These are phyloP conservation scores for Mercurialis annua DNA, from an alignment of 345 rosid species.

Conservation along the genomic window DNA sequence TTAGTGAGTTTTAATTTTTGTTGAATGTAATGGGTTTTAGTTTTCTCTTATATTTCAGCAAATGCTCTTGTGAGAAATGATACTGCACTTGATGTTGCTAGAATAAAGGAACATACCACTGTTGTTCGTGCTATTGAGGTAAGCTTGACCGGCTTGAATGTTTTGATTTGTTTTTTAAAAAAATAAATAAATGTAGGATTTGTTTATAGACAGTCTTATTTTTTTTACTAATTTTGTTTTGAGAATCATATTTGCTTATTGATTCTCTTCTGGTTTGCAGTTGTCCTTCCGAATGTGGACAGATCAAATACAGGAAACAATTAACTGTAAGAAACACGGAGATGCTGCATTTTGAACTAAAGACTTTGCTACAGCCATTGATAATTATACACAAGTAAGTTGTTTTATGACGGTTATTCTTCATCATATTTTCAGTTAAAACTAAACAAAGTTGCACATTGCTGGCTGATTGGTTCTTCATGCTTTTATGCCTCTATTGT, in stretches of 20 bases:
- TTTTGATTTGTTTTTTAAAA: constrained; percentile 5
- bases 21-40: constrained; percentile 11
- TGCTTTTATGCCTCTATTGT: no score
- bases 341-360: constrained; percentile 39
- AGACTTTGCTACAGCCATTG: constrained; percentile 36
- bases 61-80: constrained; percentile 77
- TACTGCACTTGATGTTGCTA: constrained; percentile 83
- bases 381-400: constrained; percentile 67
- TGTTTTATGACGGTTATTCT: not conserved
- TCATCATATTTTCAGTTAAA: not conserved
- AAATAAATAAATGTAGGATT: no score
- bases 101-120: constrained; percentile 61
- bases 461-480: no score
- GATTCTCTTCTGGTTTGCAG: constrained; percentile 26
- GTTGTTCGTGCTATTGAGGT: constrained; percentile 89
- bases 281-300: constrained; percentile 94
- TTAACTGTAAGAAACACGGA: constrained; percentile 69
- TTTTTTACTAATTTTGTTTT: not conserved
- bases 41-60: constrained; percentile 43
- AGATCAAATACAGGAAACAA: constrained; percentile 86
- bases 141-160: constrained; percentile 5
- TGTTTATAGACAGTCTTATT: not conserved
- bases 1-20: constrained; percentile 4
- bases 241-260: constrained; percentile 23
- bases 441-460: not conserved